These are phyloP conservation scores for Mortierella sp. DNA, from an alignment of 371 early-diverging fungal species.

Conservation along the genomic window DNA sequence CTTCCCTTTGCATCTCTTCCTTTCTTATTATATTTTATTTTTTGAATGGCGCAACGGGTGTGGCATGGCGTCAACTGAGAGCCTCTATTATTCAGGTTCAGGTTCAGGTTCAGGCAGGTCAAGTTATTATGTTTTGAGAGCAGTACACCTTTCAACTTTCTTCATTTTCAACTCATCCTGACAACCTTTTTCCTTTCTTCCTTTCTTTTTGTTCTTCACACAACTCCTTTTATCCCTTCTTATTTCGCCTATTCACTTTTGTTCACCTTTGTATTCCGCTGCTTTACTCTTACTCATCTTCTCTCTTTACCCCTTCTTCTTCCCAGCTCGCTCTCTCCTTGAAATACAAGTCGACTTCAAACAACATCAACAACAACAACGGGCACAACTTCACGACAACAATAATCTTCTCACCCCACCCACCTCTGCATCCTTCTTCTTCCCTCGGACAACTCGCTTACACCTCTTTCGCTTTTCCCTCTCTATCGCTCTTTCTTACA, in stretches of 20 bases:
- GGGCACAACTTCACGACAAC: neutral
- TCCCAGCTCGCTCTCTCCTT: neutral
- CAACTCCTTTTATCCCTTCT: neutral
- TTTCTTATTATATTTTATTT: neutral
- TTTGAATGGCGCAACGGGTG: neutral
- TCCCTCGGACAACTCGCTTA: neutral
- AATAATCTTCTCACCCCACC: too few relatives aligned
- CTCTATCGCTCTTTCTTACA: too few relatives aligned
- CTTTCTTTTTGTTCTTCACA: neutral
- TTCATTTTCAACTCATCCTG: neutral
- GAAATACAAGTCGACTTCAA: neutral
- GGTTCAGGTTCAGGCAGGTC: too few relatives aligned
- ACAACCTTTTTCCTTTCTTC: neutral
- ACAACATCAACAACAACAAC: neutral
- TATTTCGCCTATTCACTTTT: neutral
- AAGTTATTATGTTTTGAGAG: neutral
- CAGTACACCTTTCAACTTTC: neutral
- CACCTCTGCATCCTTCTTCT: neutral
- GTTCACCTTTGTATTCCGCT: neutral
- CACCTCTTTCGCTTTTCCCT: too few relatives aligned
- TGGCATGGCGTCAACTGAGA: conserved; percentile 11
- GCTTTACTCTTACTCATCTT: neutral
- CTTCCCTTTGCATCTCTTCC: neutral
- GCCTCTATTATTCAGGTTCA: neutral
- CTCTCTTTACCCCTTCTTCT: neutral